Evolutionary conservation across 2,329 filamentous ascomycete genomes (phyloP).

Genomic region (Clonostachys rosea): DNA sequence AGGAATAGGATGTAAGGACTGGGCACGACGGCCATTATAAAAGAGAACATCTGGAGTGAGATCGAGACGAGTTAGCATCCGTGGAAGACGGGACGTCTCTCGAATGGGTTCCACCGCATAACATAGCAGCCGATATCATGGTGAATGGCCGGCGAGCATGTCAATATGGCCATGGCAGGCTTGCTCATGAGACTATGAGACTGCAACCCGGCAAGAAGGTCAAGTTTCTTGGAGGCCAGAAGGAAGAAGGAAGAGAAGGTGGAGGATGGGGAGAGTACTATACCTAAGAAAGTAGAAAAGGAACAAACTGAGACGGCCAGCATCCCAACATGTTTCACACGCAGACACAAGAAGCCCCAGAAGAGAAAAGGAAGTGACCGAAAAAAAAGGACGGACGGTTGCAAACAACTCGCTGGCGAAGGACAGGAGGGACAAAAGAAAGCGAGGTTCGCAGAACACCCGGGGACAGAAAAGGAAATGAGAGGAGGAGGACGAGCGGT

Average conservation of each 20-base stretch:
- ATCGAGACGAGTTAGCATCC: neutral
- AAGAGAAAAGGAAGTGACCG: neutral
- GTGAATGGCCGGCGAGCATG: too few relatives aligned
- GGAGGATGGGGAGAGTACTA: slow-evolving; percentile 1
- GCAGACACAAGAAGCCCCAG: neutral
- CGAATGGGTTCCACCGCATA: too few relatives aligned
- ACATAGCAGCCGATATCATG: too few relatives aligned
- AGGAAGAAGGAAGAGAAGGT: neutral
- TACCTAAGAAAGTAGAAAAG: slow-evolving; percentile 8
- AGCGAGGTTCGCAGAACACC: neutral
- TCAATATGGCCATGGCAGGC: neutral
- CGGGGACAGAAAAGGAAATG: neutral
- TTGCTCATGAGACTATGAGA: too few relatives aligned
- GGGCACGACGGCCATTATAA: slow-evolving; percentile 36
- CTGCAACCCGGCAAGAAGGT: too few relatives aligned
- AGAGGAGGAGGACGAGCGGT: neutral
- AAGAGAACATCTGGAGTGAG: slow-evolving; percentile 28
- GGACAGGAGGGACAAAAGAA: neutral
- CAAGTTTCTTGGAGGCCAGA: neutral
- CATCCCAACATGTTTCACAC: slow-evolving; percentile 22
- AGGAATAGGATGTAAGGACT: neutral
- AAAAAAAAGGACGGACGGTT: neutral
- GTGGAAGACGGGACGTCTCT: neutral
- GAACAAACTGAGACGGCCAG: slow-evolving; percentile 22
- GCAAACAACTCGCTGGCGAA: neutral